Percentiles rank a stretch among this genome's conserved stretches.
These are phyloP conservation scores for Fusarium ambrosium DNA, from an alignment of 2,329 filamentous ascomycete species.

Conservation along the genomic window DNA sequence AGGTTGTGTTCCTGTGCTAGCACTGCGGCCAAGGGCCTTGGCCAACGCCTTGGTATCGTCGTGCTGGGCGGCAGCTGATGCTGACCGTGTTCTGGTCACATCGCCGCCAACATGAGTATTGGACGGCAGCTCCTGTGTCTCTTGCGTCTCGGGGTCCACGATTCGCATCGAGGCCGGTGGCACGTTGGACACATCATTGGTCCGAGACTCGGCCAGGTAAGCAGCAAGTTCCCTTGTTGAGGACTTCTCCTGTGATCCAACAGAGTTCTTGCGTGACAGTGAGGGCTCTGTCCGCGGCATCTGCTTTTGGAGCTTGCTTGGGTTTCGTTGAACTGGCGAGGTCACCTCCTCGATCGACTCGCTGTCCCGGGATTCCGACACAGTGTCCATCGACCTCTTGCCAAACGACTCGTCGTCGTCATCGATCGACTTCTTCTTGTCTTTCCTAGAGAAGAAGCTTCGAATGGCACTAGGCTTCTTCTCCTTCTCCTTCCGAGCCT, in stretches of 20 bases:
- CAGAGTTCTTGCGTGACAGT: slow-evolving; percentile 56
- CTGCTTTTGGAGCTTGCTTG: slow-evolving; percentile 80
- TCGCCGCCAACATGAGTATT: slow-evolving; percentile 48
- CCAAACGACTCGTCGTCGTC: slow-evolving; percentile 73
- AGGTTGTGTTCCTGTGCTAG: slow-evolving; percentile 58
- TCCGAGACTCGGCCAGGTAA: slow-evolving; percentile 59
- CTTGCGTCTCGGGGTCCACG: slow-evolving; percentile 66
- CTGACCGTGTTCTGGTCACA: slow-evolving; percentile 49
- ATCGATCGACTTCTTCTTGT: slow-evolving; percentile 69
- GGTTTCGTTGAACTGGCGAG: slow-evolving; percentile 67
- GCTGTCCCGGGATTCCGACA: slow-evolving; percentile 59
- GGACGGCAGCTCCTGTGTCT: slow-evolving; percentile 55
- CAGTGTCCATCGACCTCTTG: slow-evolving; percentile 72
- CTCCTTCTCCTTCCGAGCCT: slow-evolving; percentile 80
- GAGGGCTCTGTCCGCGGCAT: slow-evolving; percentile 65
- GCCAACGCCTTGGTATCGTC: slow-evolving; percentile 53
- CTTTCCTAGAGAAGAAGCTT: slow-evolving; percentile 73
- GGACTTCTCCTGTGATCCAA: slow-evolving; percentile 47
- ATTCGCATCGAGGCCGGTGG: slow-evolving; percentile 70
- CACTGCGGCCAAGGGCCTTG: slow-evolving; percentile 43
- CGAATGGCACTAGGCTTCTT: slow-evolving; percentile 70
- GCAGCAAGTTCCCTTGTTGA: slow-evolving; percentile 58
- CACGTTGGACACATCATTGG: slow-evolving; percentile 68
- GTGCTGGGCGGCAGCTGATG: slow-evolving; percentile 52
- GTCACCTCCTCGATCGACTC: slow-evolving; percentile 60